These are phyloP conservation scores for Neolentinus lepideus DNA, from an alignment of 1,284 basidiomycete species.

Conservation along the genomic window DNA sequence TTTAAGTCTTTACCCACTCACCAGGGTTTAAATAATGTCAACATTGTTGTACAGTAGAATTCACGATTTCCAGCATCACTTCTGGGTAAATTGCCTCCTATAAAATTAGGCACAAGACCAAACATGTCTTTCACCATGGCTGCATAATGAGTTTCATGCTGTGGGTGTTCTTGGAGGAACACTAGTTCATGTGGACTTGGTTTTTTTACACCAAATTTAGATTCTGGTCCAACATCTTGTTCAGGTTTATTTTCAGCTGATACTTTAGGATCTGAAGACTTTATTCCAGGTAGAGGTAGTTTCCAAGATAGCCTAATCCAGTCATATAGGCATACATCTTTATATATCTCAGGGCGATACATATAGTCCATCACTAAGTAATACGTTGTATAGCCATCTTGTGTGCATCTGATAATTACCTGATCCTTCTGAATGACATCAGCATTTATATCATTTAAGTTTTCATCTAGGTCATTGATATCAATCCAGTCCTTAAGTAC, in stretches of 20 bases:
- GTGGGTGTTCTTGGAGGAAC: slow-evolving; percentile 10
- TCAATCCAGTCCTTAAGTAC: slow-evolving; percentile 3
- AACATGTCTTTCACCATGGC: slow-evolving; percentile 1
- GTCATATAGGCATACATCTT: slow-evolving; percentile 7
- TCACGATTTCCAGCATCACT: slow-evolving; percentile 14
- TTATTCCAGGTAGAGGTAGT: background rate
- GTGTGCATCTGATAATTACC: background rate
- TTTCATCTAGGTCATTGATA: background rate
- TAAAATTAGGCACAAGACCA: slow-evolving; percentile 10
- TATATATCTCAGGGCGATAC: slow-evolving; percentile 3
- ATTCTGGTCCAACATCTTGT: background rate
- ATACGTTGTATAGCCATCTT: slow-evolving; percentile 1
- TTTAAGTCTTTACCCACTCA: slow-evolving; percentile 9
- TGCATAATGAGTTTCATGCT: slow-evolving; percentile 8
- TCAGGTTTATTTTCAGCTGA: background rate
- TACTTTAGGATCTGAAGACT: background rate
- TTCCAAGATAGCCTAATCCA: slow-evolving; percentile 7
- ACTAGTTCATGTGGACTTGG: background rate
- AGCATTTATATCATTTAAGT: background rate
- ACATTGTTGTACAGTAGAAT: slow-evolving; percentile 14
- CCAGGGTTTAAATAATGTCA: slow-evolving; percentile 9
- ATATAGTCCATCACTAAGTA: slow-evolving; percentile 6
- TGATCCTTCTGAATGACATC: slow-evolving; percentile 4
- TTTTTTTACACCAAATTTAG: background rate
- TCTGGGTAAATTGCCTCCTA: slow-evolving; percentile 11